Percentiles rank a stretch among this genome's conserved stretches.
Evolutionary conservation across 1,284 basidiomycete genomes (phyloP).

Genomic region (Filobasidium uniguttulatum): DNA sequence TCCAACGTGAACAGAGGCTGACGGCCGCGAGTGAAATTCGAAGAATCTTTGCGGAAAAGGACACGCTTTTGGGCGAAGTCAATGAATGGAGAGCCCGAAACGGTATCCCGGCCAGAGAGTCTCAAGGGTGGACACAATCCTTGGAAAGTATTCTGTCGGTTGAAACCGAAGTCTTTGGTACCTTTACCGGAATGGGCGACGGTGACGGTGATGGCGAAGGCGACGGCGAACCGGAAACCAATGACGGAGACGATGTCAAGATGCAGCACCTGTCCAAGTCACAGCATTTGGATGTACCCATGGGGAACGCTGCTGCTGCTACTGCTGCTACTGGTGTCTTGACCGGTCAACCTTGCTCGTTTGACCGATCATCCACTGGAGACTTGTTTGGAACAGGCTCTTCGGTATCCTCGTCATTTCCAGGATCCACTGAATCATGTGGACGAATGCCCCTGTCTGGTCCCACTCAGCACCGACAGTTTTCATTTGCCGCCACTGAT

Average conservation of each 20-base stretch:
- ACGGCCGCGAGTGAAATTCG: slow-evolving; percentile 64
- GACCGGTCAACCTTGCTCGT: too few species aligned
- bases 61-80: slow-evolving; percentile 65
- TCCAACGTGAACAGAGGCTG: slow-evolving; percentile 61
- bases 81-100: slow-evolving; percentile 74
- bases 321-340: too few species aligned
- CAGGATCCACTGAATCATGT: too few species aligned
- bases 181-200: slow-evolving; percentile 26
- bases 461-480: too few species aligned
- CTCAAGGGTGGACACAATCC: slow-evolving; percentile 39
- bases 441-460: too few species aligned
- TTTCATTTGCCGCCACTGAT: not conserved
- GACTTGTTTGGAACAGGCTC: too few species aligned
- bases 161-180: slow-evolving; percentile 36
- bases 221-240: slow-evolving; percentile 18
- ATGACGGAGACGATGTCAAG: slow-evolving; percentile 17
- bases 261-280: too few species aligned
- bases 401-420: too few species aligned
- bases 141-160: slow-evolving; percentile 33
- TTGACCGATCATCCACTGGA: too few species aligned
- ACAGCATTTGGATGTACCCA: too few species aligned
- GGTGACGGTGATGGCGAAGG: slow-evolving; percentile 27
- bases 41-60: slow-evolving; percentile 56
- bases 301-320: too few species aligned
- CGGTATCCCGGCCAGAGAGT: slow-evolving; percentile 46